Conservation (phyloP, 2,329 filamentous ascomycete genomes). For the Botrytis deweyae region DNA sequence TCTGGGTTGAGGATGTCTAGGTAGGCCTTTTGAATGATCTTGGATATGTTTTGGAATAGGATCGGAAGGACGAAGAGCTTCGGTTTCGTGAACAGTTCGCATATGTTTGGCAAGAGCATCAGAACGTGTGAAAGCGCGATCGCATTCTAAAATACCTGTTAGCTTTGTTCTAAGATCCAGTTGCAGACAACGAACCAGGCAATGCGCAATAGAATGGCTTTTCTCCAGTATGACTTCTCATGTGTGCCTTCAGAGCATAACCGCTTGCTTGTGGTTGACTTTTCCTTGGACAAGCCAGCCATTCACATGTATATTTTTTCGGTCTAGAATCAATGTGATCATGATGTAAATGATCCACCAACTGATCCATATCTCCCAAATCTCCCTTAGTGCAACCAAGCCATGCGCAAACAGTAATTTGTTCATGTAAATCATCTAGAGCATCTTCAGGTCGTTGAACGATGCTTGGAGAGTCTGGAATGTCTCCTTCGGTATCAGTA, state of each 20-base stretch:
- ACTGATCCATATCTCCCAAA: conserved; percentile 73
- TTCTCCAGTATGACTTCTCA: conserved; percentile 96
- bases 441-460: conserved; percentile 65
- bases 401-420: conserved; percentile 77
- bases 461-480: conserved; percentile 65
- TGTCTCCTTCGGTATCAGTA: conserved; percentile 84
- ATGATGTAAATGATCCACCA: conserved; percentile 84
- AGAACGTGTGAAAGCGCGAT: conserved; percentile 92
- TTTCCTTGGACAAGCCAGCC: conserved; percentile 85
- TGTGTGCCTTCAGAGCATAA: conserved; percentile 93
- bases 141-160: conserved; percentile 68
- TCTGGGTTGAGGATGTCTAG: conserved; percentile 52
- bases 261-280: conserved; percentile 90
- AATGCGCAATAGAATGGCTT: conserved; percentile 97
- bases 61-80: conserved; percentile 79
- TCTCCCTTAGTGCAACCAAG: conserved; percentile 71
- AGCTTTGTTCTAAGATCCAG: not conserved
- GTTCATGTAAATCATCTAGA: conserved; percentile 68
- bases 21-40: conserved; percentile 36
- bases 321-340: conserved; percentile 91
- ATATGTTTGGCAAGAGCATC: conserved; percentile 97
- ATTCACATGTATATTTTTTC: conserved; percentile 98
- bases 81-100: conserved; percentile 97
- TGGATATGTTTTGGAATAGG: conserved; percentile 71
- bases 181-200: conserved; percentile 62